Percentiles rank a stretch among this genome's conserved stretches.
These are phyloP conservation scores for Podila clonocystis DNA, from an alignment of 192 early-diverging fungal species.

Conservation along the genomic window DNA sequence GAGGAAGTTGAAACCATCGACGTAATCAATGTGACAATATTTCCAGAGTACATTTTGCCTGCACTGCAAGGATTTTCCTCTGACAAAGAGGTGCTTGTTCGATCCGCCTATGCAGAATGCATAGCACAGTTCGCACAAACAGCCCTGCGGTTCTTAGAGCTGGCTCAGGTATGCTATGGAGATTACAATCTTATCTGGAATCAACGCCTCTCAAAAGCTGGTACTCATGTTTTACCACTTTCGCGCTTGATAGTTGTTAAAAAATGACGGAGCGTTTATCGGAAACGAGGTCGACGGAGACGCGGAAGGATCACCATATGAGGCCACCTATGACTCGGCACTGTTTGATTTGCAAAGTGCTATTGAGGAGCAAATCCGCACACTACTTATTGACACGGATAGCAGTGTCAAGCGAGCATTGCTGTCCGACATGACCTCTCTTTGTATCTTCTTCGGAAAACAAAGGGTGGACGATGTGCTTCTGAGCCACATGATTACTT, in stretches of 20 bases:
- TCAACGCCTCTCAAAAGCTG: too few species aligned
- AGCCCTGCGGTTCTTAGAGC: conserved; percentile 76
- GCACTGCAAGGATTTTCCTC: conserved; percentile 72
- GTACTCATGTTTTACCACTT: background rate
- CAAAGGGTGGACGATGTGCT: conserved; percentile 85
- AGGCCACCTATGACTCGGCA: conserved; percentile 77
- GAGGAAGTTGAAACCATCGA: conserved; percentile 80
- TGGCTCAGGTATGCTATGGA: conserved; percentile 65
- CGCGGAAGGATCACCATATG: conserved; percentile 50
- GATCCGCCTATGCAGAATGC: conserved; percentile 85
- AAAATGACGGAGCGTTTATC: conserved; percentile 56
- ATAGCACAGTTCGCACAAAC: conserved; percentile 83
- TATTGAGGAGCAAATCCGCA: conserved; percentile 84
- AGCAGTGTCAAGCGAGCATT: conserved; percentile 87
- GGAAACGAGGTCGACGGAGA: conserved; percentile 52
- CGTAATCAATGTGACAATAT: conserved; percentile 85
- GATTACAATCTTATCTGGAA: too few species aligned
- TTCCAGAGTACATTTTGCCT: conserved; percentile 91
- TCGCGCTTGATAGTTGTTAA: conserved; percentile 46
- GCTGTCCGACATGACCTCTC: conserved; percentile 79
- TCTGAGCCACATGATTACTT: conserved; percentile 95
- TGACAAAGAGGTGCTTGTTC: conserved; percentile 81
- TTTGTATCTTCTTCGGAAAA: conserved; percentile 87
- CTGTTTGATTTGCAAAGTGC: conserved; percentile 80
- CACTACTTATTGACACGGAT: conserved; percentile 82